phyloP scores from a whole-genome alignment of 305 asterid species.

The Plantago lanceolata region DNA sequence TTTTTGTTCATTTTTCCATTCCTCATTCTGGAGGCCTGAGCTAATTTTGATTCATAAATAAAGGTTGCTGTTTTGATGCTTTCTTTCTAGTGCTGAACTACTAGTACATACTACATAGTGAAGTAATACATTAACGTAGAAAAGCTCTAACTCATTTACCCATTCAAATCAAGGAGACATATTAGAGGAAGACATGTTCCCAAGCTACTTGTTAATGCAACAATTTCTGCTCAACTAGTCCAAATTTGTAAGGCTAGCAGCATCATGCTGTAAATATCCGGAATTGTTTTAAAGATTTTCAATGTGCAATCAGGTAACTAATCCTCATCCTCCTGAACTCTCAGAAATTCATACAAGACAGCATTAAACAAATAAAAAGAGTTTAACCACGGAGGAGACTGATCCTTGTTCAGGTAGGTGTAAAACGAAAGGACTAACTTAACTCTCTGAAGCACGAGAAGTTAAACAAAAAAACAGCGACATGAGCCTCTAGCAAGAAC shows the following conservation, averaged over 20 bases:
- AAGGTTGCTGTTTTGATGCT: no score
- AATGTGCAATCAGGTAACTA: background rate
- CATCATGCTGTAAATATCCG: background rate
- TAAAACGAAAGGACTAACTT: slow-evolving; percentile 10
- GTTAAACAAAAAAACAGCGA: slow-evolving; percentile 1
- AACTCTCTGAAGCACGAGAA: slow-evolving; percentile 8
- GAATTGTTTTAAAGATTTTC: background rate
- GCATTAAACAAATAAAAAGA: background rate
- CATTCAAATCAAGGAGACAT: background rate
- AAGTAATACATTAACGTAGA: no score
- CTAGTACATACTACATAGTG: no score
- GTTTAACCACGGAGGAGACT: background rate
- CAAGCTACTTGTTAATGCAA: background rate
- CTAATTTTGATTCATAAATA: no score
- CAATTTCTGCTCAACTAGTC: slow-evolving; percentile 7
- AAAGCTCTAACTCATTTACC: no score
- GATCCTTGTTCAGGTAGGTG: background rate
- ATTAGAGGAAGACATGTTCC: background rate
- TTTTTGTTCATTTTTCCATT: no score
- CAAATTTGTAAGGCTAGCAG: background rate
- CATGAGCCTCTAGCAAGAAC: slow-evolving; percentile 11
- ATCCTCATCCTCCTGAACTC: background rate
- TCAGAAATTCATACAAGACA: background rate
- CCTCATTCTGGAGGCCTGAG: no score
- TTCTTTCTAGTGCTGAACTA: no score